Base-by-base conservation (phyloP, 192 early-diverging fungal species). In the Powellomyces hirtus region DNA sequence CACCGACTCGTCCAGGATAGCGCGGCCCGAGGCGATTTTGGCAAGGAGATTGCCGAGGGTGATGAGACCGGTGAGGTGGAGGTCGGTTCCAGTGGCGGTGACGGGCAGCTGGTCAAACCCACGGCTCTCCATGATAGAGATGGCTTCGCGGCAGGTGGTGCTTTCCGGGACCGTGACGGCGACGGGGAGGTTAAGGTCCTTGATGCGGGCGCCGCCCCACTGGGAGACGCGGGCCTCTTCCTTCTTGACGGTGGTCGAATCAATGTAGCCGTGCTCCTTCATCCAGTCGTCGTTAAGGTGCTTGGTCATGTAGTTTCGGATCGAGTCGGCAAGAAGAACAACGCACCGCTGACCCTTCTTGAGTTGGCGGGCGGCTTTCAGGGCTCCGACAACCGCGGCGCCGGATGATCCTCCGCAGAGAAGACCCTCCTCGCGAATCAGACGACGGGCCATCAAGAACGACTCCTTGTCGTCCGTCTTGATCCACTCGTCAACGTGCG, bases 301-400 rank as follows among this genome's bases (percentile, higher is more conserved):
- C 78, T 98, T 98, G 71, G 94, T 93, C 96, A 99, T 99, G 86
- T 98, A 99, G 85, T 99, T 99, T 60, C 96, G 87, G 62, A 97
- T 94, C 13, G 95, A 96, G 80, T 99, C 97, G 34, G 97, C 90
- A 50, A 99, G 76, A n/a, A 99, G 77, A 10, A 98, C 95, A 67
- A 97, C 95, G 71, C 89, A 90, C 52, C 94, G 86, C 77, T 97
- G 89, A 51, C 94, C 94, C 36, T 90, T 82, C 64, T 90, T 91
- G 14, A 99, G 80, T 26, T 78, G 71, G 73, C 92, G 94, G 64
- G 92, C 92, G 7, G 91, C 92, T 72, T 91, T 78, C 27, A 97
- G 59, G 0, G 92, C 95, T 45, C 90, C 94, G 64, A 78, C 94
- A 68, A 99, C 84, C 11, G 96, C 94, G 38, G 92, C 87, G 64